Base-by-base conservation (phyloP, 495 filamentous ascomycete species). In the Podospora pseudoanserina region DNA sequence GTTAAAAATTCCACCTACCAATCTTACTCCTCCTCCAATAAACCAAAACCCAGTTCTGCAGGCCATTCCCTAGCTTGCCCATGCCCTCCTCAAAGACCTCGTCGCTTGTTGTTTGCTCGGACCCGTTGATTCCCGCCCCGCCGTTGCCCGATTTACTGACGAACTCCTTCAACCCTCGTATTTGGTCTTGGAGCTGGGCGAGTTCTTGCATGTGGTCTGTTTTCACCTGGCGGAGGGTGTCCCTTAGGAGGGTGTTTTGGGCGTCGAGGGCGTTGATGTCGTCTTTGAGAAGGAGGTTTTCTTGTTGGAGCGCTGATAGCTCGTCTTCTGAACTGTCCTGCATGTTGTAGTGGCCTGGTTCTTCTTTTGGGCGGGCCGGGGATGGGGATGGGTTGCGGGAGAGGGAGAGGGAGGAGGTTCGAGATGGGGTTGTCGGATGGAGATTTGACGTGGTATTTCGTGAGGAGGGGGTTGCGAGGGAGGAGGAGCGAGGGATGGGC, bases 21-120 rank as follows among this genome's bases (percentile, higher is more conserved):
- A 86, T 74, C 71, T 77, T 85, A 5, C 79, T 79, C 74, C 79
- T 80, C 67, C 85, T 77, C 62, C 87, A 87, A 74, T 84, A 78
- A 26, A 81, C 79, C 65, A 87, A 81, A 13, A 85, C 81, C 85
- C 85, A 87, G 69, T 86, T 86, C 77, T 87, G 85, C 76, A 87
- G 73, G 63, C 80, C 80, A 72, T 86, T 86, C 34, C 82, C 83
- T 60, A 87, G 68, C 71, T 76, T 78, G 64, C 76, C 70, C 80
- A 83, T 79, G 20, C 74, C 71, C 62, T 83, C 81, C 28, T 76
- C 81, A 70, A 87, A 79, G 32, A 82, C 81, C 74, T 87, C 85
- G 67, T 87, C 85, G 64, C 82, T 85, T 53, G 81, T 80, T 78
- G 82, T 80, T 56, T 73, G 71, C 64, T 60, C 49, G 26, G 30